Evolutionary conservation across 352 stramenopile genomes (phyloP).

Genomic region (Lagenidium giganteum): DNA sequence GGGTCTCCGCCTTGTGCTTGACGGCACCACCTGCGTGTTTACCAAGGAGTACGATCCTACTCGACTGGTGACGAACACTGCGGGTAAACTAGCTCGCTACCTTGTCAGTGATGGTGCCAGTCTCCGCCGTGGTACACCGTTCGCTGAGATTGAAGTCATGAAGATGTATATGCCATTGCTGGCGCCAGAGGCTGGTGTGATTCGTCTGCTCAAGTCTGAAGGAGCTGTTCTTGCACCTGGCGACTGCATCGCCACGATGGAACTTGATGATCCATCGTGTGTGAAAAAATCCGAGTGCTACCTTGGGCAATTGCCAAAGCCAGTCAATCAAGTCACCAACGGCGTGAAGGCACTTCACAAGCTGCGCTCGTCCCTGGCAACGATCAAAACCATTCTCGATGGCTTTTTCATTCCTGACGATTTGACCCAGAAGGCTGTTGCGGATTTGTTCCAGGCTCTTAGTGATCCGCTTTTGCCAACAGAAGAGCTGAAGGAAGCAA

Average conservation of each 20-base stretch:
- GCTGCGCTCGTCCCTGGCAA: slow-evolving; percentile 65
- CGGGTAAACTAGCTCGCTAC: slow-evolving; percentile 99
- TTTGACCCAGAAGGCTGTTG: slow-evolving; percentile 81
- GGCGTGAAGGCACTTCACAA: slow-evolving; percentile 63
- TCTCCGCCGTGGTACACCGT: slow-evolving; percentile 80
- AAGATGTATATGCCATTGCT: slow-evolving; percentile 99
- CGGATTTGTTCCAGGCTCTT: slow-evolving; percentile 77
- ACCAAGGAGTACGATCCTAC: slow-evolving; percentile 99
- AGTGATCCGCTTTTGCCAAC: slow-evolving; percentile 74
- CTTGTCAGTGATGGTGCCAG: slow-evolving; percentile 96
- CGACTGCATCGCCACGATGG: slow-evolving; percentile 96
- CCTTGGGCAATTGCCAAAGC: slow-evolving; percentile 65
- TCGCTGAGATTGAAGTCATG: slow-evolving; percentile 96
- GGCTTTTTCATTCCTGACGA: slow-evolving; percentile 90
- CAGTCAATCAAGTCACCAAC: slow-evolving; percentile 25
- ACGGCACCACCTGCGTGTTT: slow-evolving; percentile 96
- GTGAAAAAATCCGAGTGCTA: slow-evolving; percentile 93
- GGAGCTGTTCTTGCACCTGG: slow-evolving; percentile 93
- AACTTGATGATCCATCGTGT: slow-evolving; percentile 97
- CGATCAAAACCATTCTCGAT: slow-evolving; percentile 91
- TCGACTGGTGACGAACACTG: slow-evolving; percentile 95
- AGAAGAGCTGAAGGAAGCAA: slow-evolving; percentile 95
- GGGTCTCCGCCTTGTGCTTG: slow-evolving; percentile 90
- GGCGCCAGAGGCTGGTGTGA: slow-evolving; percentile 94
- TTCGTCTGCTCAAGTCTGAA: slow-evolving; percentile 95